A percentile compares a stretch with the other conserved stretches of the same genome.
Conservation (phyloP, 345 rosid species). For the Hirschfeldia incana region DNA sequence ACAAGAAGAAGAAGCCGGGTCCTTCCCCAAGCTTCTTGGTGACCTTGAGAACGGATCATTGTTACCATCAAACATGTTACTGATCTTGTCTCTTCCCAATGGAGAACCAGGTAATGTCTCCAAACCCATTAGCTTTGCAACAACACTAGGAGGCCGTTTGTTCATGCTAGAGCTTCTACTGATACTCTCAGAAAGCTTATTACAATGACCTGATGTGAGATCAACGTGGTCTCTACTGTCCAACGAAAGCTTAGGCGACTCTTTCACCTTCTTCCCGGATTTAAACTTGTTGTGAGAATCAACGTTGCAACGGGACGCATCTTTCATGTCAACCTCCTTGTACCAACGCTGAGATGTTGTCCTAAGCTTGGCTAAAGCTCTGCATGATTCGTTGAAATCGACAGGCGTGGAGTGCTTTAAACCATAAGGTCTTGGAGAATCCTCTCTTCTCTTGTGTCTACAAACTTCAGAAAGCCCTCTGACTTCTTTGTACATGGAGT, state of each 20-base stretch:
- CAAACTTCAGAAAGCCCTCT: constrained; percentile 57
- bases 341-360: constrained; percentile 59
- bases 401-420: constrained; percentile 51
- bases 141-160: constrained; percentile 67
- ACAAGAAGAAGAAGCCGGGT: constrained; percentile 45
- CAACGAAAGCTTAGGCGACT: constrained; percentile 71
- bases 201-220: constrained; percentile 40
- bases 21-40: constrained; percentile 56
- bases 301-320: constrained; percentile 30
- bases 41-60: constrained; percentile 47
- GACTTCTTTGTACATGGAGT: constrained; percentile 82
- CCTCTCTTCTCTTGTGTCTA: constrained; percentile 59
- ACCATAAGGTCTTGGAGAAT: constrained; percentile 65
- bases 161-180: constrained; percentile 49
- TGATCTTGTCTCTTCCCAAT: constrained; percentile 37
- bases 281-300: constrained; percentile 52
- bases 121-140: constrained; percentile 96
- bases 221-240: constrained; percentile 56
- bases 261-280: constrained; percentile 60
- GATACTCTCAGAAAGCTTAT: constrained; percentile 36
- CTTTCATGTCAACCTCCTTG: constrained; percentile 52
- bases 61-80: constrained; percentile 35
- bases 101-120: constrained; percentile 75
- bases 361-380: constrained; percentile 59
- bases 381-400: constrained; percentile 69